Conservation (phyloP, 2,329 filamentous ascomycete species). For the Diaporthe nobilis region DNA sequence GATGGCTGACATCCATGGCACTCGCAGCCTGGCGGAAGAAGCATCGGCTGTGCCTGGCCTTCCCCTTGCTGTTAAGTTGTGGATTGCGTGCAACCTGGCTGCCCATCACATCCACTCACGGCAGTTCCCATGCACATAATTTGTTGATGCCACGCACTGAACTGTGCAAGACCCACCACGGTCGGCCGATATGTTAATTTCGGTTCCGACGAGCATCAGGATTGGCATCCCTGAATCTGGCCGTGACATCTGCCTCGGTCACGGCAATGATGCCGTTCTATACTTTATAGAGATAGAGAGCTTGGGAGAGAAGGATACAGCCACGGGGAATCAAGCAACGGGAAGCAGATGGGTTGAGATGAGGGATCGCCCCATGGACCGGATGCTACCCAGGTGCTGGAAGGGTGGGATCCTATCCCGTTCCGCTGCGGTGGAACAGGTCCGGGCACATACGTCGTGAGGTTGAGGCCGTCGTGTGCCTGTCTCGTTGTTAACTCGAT, state of each 20-base stretch:
- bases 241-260: constrained; percentile 2
- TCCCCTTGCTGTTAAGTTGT: constrained; percentile 7
- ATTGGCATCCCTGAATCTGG: constrained; percentile 19
- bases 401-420: constrained; percentile 8
- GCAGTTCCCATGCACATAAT: constrained; percentile 38
- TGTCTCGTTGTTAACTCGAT: neutral
- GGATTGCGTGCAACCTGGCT: constrained; percentile 25
- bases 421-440: constrained; percentile 5
- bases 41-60: neutral
- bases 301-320: neutral
- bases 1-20: neutral
- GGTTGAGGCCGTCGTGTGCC: neutral
- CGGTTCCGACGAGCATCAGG: constrained; percentile 32
- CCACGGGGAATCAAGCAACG: neutral
- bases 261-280: constrained; percentile 3
- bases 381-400: neutral
- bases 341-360: constrained; percentile 4
- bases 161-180: constrained; percentile 11
- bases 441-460: neutral
- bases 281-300: neutral
- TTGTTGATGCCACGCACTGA: constrained; percentile 27
- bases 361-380: neutral
- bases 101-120: constrained; percentile 31
- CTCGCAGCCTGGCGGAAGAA: neutral
- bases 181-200: constrained; percentile 34